Evolutionary conservation across 2,329 filamentous ascomycete genomes (phyloP).

Genomic region (Stemphylium beticola): DNA sequence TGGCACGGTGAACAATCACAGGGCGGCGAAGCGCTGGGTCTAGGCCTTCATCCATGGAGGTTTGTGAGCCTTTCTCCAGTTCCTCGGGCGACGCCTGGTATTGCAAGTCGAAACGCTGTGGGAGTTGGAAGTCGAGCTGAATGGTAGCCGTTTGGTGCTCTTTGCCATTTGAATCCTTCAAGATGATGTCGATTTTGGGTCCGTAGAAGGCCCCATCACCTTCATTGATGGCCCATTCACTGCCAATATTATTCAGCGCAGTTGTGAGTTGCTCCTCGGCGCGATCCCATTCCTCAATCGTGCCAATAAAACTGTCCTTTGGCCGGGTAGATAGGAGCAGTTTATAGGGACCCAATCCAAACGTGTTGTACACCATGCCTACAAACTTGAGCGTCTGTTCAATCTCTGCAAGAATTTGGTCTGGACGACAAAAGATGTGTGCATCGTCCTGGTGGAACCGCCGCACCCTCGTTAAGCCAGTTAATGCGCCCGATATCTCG

Average conservation of each 20-base stretch:
- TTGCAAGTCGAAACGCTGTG: conserved; percentile 77
- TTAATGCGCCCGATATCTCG: conserved; percentile 80
- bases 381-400: conserved; percentile 76
- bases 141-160: conserved; percentile 89
- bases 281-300: conserved; percentile 69
- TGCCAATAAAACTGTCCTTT: conserved; percentile 77
- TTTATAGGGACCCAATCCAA: conserved; percentile 74
- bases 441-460: conserved; percentile 91
- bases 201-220: conserved; percentile 91
- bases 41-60: conserved; percentile 47
- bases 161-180: conserved; percentile 77
- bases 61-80: conserved; percentile 61
- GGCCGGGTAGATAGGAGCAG: conserved; percentile 81
- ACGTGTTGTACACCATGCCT: conserved; percentile 71
- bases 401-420: conserved; percentile 78
- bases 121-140: conserved; percentile 88
- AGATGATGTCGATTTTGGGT: conserved; percentile 87
- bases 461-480: conserved; percentile 81
- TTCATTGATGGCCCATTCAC: conserved; percentile 75
- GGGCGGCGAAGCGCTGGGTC: conserved; percentile 55
- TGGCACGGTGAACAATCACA: conserved; percentile 83
- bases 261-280: conserved; percentile 71
- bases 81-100: conserved; percentile 75
- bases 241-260: conserved; percentile 68
- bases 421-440: conserved; percentile 85